Base-by-base conservation (phyloP, 768 basidiomycete genomes). In the Amanita pseudoporphyria region DNA sequence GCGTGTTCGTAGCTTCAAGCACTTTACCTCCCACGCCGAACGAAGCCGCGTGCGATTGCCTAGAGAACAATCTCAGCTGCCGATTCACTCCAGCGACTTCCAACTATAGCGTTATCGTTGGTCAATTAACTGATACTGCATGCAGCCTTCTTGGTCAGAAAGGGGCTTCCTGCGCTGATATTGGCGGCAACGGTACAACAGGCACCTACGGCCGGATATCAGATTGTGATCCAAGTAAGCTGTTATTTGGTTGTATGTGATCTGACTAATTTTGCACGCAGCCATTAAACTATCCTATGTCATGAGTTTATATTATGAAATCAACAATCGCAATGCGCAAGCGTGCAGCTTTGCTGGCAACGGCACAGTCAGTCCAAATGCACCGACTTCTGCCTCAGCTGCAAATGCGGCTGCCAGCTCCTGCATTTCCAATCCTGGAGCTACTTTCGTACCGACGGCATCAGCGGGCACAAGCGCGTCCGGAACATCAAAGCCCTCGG, bases 321-420 rank as follows among this genome's bases (percentile, higher is more conserved):
- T 70, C 26, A 77, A 76, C 49, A 76, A 75, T 62, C 74, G 76
- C 53, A 67, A 81, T 47, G 59, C 68, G 14, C 68, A 75, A 45
- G 72, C 87, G 6, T 95, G 92, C 67, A 78, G 75, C 68, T 95
- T 96, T 61, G 64, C 65, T 46, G 90, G 92, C 6, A 96, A 96
- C 60, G 92, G 82, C 5, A 89, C 87, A 13, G 70, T 89, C 54
- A 87, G 87, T 58, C 9, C 68, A 13, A 60, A 59, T 3, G 77
- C 79, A 13, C 73, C 83, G 26, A 61, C 82, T 6, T 60, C 63
- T 41, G 67, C 66, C 13, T 66, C 72, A 9, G 71, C 72, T 24
- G 77, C 79, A 36, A 69, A 69, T 50, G 65, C 79, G 32, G 83
- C 76, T 35, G 82, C 76, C 19, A 75, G 68, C 47, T 82, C 84